Base-by-base conservation (phyloP, 768 basidiomycete genomes). In the Mycena venus region DNA sequence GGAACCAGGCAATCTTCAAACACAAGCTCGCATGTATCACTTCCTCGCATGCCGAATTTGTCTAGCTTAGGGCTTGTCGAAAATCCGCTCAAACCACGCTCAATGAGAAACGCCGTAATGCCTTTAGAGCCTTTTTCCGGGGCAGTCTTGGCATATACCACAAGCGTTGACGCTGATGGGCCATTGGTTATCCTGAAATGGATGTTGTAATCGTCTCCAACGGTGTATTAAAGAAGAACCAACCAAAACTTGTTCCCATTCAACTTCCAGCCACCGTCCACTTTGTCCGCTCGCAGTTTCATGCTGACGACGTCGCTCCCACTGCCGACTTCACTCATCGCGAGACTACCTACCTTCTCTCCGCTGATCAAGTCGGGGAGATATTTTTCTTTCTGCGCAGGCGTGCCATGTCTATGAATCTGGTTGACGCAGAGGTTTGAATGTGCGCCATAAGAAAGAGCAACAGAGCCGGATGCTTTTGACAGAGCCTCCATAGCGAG, bases 251-350 rank as follows among this genome's bases (percentile, higher is more conserved):
- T 98, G 78, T 92, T 96, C 0, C 97, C 97, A 79, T 95, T 97
- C 75, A 99, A 82, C 70, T 87, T 85, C 88, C 91, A 98, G 42
- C 95, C 93, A 49, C 92, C 94, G 31, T 90, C 84, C 7, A 93
- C 87, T 85, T 94, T 94, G 77, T 94, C 92, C 27, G 96, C 96
- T 72, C 89, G 92, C 70, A 96, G 85, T 78, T 88, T 88, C 97
- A 99, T 99, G 80, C 95, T 95, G 23, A 98, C 92, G n/a, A 99
- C 97, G 83, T 99, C 97, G 79, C 95, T 96, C 69, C 97, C 97
- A 78, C 93, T 92, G 19, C 94, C 96, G 2, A 94, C 89, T 85
- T 99, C 97, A 78, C 94, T 96, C 97, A 99, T 99, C 2, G 97
- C 97, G 73, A 99, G 86, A 77, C 94, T 93, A 44, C 97, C 97